phyloP scores from a whole-genome alignment of 202 grass and related monocot genomes.

The Dendrocalamus latiflorus region DNA sequence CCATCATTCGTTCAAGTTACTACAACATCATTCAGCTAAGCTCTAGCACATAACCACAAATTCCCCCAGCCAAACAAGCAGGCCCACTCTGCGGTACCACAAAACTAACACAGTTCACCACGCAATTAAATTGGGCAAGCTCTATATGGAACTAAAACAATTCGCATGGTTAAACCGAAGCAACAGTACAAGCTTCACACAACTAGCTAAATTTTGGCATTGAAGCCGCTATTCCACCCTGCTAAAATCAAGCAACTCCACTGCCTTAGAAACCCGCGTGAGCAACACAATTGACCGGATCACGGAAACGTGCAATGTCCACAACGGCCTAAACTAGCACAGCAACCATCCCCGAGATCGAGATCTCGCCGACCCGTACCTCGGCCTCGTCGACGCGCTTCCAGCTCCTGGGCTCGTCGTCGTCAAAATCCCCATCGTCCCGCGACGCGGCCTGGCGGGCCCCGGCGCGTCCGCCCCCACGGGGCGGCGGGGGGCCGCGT shows the following conservation, averaged over 20 bases:
- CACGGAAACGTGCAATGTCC: not conserved
- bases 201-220: slow-evolving; percentile 9
- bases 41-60: slow-evolving; percentile 7
- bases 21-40: too few relatives aligned
- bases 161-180: not conserved
- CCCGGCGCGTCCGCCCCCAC: slow-evolving; percentile 31
- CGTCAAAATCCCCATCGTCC: slow-evolving; percentile 79
- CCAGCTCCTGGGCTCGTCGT: slow-evolving; percentile 88
- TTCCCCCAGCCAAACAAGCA: not conserved
- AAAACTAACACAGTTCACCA: not conserved
- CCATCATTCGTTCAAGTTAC: not conserved
- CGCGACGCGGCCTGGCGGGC: slow-evolving; percentile 51
- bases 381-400: slow-evolving; percentile 93
- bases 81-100: not conserved
- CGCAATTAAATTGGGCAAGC: not conserved
- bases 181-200: not conserved
- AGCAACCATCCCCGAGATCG: slow-evolving; percentile 24
- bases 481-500: slow-evolving; percentile 43
- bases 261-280: not conserved
- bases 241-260: not conserved
- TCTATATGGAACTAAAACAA: too few relatives aligned
- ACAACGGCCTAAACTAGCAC: not conserved
- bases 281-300: not conserved
- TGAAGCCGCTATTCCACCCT: not conserved
- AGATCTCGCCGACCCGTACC: slow-evolving; percentile 52